Evolutionary conservation across 805 yeast genomes (phyloP).

Genomic region (Debaryomyces maramus): DNA sequence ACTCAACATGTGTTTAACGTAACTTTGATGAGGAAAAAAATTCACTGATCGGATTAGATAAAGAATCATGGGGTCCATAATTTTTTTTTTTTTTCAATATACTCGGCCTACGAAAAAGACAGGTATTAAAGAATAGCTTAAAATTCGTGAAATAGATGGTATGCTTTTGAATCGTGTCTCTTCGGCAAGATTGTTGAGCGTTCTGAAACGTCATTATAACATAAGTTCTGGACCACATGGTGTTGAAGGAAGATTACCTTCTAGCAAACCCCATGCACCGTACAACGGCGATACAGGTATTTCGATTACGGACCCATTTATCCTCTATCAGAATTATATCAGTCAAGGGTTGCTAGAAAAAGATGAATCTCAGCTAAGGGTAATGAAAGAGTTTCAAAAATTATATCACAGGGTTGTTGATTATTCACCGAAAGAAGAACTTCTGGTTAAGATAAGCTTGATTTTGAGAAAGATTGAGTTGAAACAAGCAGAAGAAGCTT

Average conservation of each 20-base stretch:
- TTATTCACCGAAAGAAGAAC: slow-evolving; percentile 55
- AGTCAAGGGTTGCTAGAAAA: slow-evolving; percentile 49
- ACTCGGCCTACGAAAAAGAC: no score
- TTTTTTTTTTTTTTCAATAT: background rate
- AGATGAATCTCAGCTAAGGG: slow-evolving; percentile 62
- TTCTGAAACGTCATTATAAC: background rate
- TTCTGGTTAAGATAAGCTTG: slow-evolving; percentile 43
- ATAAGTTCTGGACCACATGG: slow-evolving; percentile 35
- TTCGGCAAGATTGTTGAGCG: no score
- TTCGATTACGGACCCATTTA: slow-evolving; percentile 62
- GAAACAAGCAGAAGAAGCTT: slow-evolving; percentile 25
- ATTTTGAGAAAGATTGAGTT: slow-evolving; percentile 34
- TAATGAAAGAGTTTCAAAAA: slow-evolving; percentile 62
- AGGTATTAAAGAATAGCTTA: no score
- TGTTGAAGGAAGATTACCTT: slow-evolving; percentile 38
- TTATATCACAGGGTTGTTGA: slow-evolving; percentile 57
- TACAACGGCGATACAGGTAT: slow-evolving; percentile 14
- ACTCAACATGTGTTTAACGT: no score
- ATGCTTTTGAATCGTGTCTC: no score
- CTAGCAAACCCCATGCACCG: background rate
- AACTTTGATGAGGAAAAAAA: no score
- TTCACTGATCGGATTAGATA: background rate
- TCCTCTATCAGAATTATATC: slow-evolving; percentile 55
- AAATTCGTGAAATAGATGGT: no score
- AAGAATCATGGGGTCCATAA: background rate